Base-by-base conservation (phyloP, 163 green algal species). In the Dunaliella salina region DNA sequence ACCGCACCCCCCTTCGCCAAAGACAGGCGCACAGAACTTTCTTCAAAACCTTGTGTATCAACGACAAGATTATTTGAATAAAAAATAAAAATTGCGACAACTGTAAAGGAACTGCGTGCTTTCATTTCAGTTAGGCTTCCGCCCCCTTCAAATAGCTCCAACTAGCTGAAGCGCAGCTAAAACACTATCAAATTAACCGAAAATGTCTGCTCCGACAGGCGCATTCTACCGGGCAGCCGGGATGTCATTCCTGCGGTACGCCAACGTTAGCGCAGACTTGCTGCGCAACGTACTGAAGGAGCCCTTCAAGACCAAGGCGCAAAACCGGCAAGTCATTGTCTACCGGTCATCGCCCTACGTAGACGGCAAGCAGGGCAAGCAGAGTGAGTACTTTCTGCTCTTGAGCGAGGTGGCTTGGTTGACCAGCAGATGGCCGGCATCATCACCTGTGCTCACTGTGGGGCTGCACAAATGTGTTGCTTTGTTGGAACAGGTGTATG, bases 211-310 rank as follows among this genome's bases (percentile, higher is more conserved):
- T 29, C 63, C 81, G 4, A 85, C 33, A 24, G 91, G 91, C 33
- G 89, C 94, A 24, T 98, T 96, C 87, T 98, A 95, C 89, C 88
- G 95, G 17, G 93, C 95, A 12, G 96, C 96, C 12, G 96, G 96
- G 80, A 96, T 98, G 94, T 94, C 89, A 24, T 98, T 98, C 88
- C 90, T 96, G 71, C 89, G 92, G 59, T 97, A 98, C 82, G 87
- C 95, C 85, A 97, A 96, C 89, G 88, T 97, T n/a, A 97, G 94
- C 85, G 95, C 94, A 24, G 96, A 98, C 85, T 94, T 98, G 89
- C 91, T 98, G 82, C 93, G 96, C 17, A 91, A 92, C 0, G 95
- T 96, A 30, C 86, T 98, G 82, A 98, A 98, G 89, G 94, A 97
- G 91, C 95, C 96, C 8, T 86, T 92, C 29, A 97, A 96, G 89